Evolutionary conservation across 805 yeast genomes (phyloP), one percentile per base, ranked within the genome.

Genomic region (Candida ovalis): DNA sequence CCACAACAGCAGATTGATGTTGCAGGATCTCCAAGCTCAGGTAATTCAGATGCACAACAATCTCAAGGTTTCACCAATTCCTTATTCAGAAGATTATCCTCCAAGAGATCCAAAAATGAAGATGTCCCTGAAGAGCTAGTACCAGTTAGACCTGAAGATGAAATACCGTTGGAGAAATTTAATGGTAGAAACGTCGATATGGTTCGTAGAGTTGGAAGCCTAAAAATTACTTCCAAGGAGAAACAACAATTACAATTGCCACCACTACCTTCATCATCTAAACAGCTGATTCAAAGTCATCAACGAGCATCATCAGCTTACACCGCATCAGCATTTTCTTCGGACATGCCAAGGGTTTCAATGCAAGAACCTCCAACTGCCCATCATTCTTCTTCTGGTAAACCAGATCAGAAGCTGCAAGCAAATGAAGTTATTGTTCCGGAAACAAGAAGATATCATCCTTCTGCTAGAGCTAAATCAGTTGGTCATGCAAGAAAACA

Each of bases 401-500:
- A 22, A 25, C 8, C 21, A 3, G 43, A 38, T n/a, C 30, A 45
- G 35, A 37, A 42, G 43, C 21, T 52, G 47, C 41, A 56, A 48
- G 15, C 25, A 19, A 32, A 41, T 68, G 53, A 69, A 66, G 52
- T 59, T 67, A 33, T 77, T 73, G 22, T 46, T 22, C 44, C 33
- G 18, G 48, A 50, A 15, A 46, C 52, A 37, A 44, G 39, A 41
- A 74, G 67, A 51, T 69, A 72, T 51, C 96, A 88, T 64, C 95
- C 96, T 33, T 81, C 89, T 13, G 96, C 95, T 0, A 78, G 96
- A 58, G 95, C 96, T 2, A 88, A 86, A 62, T 86, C 96, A 19
- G 82, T 88, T 43, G 90, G 91, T n/a, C 92, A 88, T 63, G 77
- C 80, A 19, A 78, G 88, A 60, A 83, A 81, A 57, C 84, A 82